Evolutionary conservation across 2,329 filamentous ascomycete species (phyloP), one percentile per base, ranked within the genome.

Genomic region (Diaporthe sp.): DNA sequence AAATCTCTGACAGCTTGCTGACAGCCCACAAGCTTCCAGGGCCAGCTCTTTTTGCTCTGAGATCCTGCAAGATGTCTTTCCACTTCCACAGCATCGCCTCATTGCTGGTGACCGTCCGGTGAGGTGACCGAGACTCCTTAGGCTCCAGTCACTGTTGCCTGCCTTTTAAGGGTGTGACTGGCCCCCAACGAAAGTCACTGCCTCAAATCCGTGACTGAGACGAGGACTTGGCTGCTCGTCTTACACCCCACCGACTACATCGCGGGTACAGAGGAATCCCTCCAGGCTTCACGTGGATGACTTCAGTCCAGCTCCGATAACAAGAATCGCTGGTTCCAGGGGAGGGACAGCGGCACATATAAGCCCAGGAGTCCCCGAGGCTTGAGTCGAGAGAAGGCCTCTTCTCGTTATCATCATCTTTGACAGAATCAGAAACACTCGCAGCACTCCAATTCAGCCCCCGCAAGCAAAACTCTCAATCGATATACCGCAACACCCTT

Each of bases 121-220:
- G 63, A 53, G 22, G 32, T 53, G 47, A 65, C n/a, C n/a, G 15
- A 37, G 30, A 53, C 51, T 27, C 32, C 47, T 39, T 39, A 68
- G 63, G 63, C 47, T 68, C 2, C 63, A 27, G 32, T 22, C 47
- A 68, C 44, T 53, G 47, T 51, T 68, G 63, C 63, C 63, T 68
- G 19, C 32, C 63, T 53, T 68, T 35, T 53, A 51, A 66, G 30
- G 47, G 63, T 68, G 63, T 68, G 63, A 68, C 63, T 53, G 32
- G 63, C 63, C 63, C 63, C 63, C 63, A 68, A 19, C n/a, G 4
- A 5, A 66, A 15, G 22, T 53, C 63, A 53, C 63, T 53, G 63
- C 63, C 44, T 39, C 63, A 47, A 22, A 22, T 2, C 22, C n/a
- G 22, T 19, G 30, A 39, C 32, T 53, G 44, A 27, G 63, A 68